Evolutionary conservation across 768 basidiomycete species (phyloP).

Genomic region (Rhizopogon vulgaris): DNA sequence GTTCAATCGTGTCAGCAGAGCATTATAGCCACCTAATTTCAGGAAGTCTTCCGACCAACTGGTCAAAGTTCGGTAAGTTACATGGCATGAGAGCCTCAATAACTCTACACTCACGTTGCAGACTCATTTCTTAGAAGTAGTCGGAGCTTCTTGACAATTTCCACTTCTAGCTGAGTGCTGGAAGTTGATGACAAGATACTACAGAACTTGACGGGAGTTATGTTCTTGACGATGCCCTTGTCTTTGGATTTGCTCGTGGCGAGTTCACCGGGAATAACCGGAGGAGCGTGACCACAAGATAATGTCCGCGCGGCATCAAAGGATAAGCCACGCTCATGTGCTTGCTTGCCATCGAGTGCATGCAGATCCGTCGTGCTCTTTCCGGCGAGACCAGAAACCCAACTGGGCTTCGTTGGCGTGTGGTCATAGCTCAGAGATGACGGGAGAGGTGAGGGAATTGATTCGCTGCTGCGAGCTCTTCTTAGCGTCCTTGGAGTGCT

Average conservation of each 20-base stretch:
- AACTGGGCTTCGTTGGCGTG: slow-evolving; percentile 18
- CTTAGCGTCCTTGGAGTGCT: slow-evolving; percentile 54
- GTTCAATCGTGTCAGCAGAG: slow-evolving; percentile 75
- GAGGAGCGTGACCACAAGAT: slow-evolving; percentile 47
- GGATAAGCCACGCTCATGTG: slow-evolving; percentile 56
- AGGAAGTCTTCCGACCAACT: slow-evolving; percentile 93
- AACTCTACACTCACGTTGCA: slow-evolving; percentile 51
- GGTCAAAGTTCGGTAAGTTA: slow-evolving; percentile 2
- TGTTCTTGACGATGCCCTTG: slow-evolving; percentile 45
- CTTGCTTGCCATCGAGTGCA: slow-evolving; percentile 18
- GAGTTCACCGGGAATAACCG: slow-evolving; percentile 30
- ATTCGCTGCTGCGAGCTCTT: slow-evolving; percentile 69
- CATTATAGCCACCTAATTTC: slow-evolving; percentile 76
- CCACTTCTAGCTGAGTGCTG: slow-evolving; percentile 76
- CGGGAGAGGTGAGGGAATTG: slow-evolving; percentile 48
- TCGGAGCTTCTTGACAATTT: slow-evolving; percentile 80
- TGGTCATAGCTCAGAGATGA: slow-evolving; percentile 34
- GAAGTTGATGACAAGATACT: slow-evolving; percentile 61
- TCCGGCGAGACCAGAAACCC: slow-evolving; percentile 21
- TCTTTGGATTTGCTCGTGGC: slow-evolving; percentile 43
- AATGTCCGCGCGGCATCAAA: slow-evolving; percentile 48
- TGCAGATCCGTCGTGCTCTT: slow-evolving; percentile 27
- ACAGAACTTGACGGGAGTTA: slow-evolving; percentile 62
- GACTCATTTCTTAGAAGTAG: slow-evolving; percentile 85
- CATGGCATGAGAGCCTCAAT: background rate